Evolutionary conservation across 2,329 filamentous ascomycete species (phyloP).

Genomic region (Nemania diffusa): DNA sequence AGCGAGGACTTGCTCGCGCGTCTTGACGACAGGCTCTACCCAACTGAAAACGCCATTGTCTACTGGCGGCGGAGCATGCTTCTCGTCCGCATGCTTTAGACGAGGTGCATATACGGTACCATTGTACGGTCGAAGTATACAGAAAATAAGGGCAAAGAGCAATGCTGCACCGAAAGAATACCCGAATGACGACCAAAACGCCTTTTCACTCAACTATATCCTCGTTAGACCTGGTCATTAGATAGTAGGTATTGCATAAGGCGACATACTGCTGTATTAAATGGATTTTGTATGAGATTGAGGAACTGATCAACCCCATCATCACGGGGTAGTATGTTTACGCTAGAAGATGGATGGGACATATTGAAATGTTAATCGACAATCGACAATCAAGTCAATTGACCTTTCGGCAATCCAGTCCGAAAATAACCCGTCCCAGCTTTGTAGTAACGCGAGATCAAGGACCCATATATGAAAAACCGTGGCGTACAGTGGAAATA

Average conservation of each 20-base stretch:
- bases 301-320: slow-evolving; percentile 54
- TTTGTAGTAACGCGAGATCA: not conserved
- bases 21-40: slow-evolving; percentile 80
- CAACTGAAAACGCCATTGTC: slow-evolving; percentile 86
- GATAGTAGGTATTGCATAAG: not conserved
- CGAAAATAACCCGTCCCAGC: not conserved
- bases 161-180: slow-evolving; percentile 80
- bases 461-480: not conserved
- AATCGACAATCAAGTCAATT: not conserved
- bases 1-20: slow-evolving; percentile 80
- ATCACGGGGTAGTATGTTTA: slow-evolving; percentile 26
- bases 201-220: slow-evolving; percentile 32
- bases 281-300: slow-evolving; percentile 60
- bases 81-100: slow-evolving; percentile 78
- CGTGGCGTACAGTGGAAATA: not conserved
- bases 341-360: slow-evolving; percentile 4
- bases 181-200: slow-evolving; percentile 77
- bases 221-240: not conserved
- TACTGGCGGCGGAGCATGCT: slow-evolving; percentile 76
- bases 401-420: not conserved
- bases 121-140: slow-evolving; percentile 87
- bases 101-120: slow-evolving; percentile 82
- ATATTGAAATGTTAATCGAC: slow-evolving; percentile 17
- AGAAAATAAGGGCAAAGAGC: slow-evolving; percentile 81
- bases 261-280: slow-evolving; percentile 55